Percentiles rank a stretch among this genome's conserved stretches.
phyloP scores from a whole-genome alignment of 345 rosid genomes.

The Salix viminalis region DNA sequence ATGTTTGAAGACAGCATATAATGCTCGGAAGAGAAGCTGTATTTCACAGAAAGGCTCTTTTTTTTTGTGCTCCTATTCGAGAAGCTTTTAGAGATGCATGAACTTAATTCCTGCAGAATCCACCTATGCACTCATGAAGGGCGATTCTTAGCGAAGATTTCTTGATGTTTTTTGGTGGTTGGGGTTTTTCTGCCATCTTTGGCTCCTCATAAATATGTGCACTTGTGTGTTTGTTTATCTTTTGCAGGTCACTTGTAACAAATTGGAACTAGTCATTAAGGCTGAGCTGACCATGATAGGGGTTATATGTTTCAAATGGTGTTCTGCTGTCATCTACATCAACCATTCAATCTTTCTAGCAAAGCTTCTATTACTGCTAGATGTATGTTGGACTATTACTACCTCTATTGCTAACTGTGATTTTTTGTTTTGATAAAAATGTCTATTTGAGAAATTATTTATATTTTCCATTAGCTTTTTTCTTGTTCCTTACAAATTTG shows the following conservation, averaged over 20 bases:
- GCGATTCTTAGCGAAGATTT: slow-evolving; percentile 36
- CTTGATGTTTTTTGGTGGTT: slow-evolving; percentile 37
- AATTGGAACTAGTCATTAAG: slow-evolving; percentile 41
- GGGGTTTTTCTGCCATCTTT: slow-evolving; percentile 35
- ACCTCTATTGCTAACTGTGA: slow-evolving; percentile 27
- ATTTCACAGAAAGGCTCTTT: not conserved
- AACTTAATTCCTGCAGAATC: slow-evolving; percentile 9
- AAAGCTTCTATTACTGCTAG: slow-evolving; percentile 50
- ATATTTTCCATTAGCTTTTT: slow-evolving; percentile 1
- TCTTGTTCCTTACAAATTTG: not conserved
- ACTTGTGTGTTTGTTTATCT: slow-evolving; percentile 40
- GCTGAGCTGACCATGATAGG: slow-evolving; percentile 34
- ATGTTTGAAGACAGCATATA: not conserved
- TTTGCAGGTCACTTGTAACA: slow-evolving; percentile 59
- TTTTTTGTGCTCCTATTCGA: not conserved
- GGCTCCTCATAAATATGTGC: slow-evolving; percentile 42
- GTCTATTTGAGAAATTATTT: slow-evolving; percentile 16
- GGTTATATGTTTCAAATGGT: slow-evolving; percentile 43
- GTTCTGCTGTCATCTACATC: slow-evolving; percentile 47
- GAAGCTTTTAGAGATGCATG: slow-evolving; percentile 21
- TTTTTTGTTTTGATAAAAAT: slow-evolving; percentile 7
- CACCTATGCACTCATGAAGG: slow-evolving; percentile 10
- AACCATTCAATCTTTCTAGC: slow-evolving; percentile 47
- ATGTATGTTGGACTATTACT: slow-evolving; percentile 53
- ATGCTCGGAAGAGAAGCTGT: not conserved